Base-by-base conservation (phyloP, 306 rosid genomes). In the Hylodesmum podocarpum region DNA sequence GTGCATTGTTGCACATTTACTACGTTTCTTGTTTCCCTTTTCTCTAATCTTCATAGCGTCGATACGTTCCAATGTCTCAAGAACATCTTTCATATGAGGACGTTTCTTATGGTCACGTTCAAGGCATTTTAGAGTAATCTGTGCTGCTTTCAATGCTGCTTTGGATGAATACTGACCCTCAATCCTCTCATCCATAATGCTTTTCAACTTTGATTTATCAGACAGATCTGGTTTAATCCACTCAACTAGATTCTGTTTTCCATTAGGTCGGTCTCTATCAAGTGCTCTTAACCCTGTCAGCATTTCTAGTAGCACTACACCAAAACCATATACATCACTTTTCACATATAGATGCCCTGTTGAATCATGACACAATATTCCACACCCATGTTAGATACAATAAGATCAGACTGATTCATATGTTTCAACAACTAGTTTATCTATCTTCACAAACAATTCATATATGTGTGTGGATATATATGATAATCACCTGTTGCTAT, bases 241-340 rank as follows among this genome's bases (percentile, higher is more conserved):
- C 4, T 86, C 92, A 22, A 90, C 90, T 24, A 95, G 92, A 46
- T 83, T 83, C 6, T 86, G 91, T 53, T 89, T 76, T 40, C 80
- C 91, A 15, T 29, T 40, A 0, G 87, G 87, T 15, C 96, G 83
- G 31, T 33, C 78, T 34, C 13, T 1, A 76, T 92, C 97, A 8
- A 84, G 59, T 75, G 93, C 96, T 31, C 85, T 76, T 65, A 87
- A 49, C 12, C 98, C 97, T 16, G 93, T 90, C 73, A 95, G 76
- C 78, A 95, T 69, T 82, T 95, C 97, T 3, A 95, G 97, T 71
- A 90, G 81, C 69, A 95, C 93, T 6, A 92, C 98, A 12, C 98
- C 98, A 31, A 90, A 95, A 3, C 97, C 97, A 34, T 92, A 95
- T 13, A 95, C 97, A 28, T 95, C 97, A 59, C 98, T 95, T 75